Base-by-base conservation (phyloP, 192 early-diverging fungal species). In the Backusella sp. region DNA sequence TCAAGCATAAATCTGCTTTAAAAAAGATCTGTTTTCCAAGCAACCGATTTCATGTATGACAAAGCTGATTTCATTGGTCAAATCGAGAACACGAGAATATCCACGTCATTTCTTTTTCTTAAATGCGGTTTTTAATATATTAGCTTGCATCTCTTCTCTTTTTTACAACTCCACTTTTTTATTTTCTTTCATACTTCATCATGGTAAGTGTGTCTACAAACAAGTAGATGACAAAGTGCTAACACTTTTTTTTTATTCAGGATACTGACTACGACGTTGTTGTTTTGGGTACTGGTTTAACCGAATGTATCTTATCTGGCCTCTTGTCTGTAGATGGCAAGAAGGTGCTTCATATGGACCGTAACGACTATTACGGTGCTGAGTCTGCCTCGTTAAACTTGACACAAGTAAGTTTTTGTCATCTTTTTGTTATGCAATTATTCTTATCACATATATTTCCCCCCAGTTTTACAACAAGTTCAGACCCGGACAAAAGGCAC, bases 351-450 rank as follows among this genome's bases (percentile, higher is more conserved):
- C 95, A 96, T 76, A 91, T 96, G 81, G 95, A 96, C 84, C 90
- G 93, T 72, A 95, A 99, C 84, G 96, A 99, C 84, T 99, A 98
- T 84, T 99, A 99, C 78, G 98, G 98, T 78, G 98, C 94, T 75
- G 97, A 97, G 62, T 91, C 92, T 73, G 97, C 98, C 37, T 94
- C 92, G 67, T 88, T 99, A 65, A 97, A 99, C 88, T 88, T 99
- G 81, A 90, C 95, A 41, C 97, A 98, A 92, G 94, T 94, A 89
- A 75, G 74, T 36, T 6, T 49, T 8, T 32, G 32, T 32, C 32
- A 4, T 14, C 3, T 32, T n/a, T n/a, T n/a, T n/a, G n/a, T n/a
- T n/a, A n/a, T 41, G 32, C 32, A 32, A 3, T 32, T 3, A 28
- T 28, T 28, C 28, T 28, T 28, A 28, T 28, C 28, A 28, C 28